These are phyloP conservation scores for Plantago rigida DNA, from an alignment of 305 asterid species.

Conservation along the genomic window DNA sequence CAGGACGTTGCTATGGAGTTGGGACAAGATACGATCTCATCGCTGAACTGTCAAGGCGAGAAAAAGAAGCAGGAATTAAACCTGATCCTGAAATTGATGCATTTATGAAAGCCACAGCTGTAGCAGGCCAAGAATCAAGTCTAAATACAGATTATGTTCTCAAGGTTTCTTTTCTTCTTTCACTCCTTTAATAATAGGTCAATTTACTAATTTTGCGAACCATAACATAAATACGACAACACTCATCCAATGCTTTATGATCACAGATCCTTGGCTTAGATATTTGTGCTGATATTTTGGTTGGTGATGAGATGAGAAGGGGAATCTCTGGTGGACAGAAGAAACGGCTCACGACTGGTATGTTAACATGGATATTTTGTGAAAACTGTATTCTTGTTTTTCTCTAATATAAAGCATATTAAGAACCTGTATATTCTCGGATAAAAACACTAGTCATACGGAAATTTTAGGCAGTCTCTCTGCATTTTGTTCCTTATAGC, in stretches of 20 bases:
- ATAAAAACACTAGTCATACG: background rate
- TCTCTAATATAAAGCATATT: no score
- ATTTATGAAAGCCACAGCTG: slow-evolving; percentile 42
- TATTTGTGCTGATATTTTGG: slow-evolving; percentile 79
- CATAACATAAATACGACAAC: background rate
- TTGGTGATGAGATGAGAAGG: slow-evolving; percentile 84
- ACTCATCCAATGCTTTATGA: background rate
- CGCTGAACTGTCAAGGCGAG: slow-evolving; percentile 36
- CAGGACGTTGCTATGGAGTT: slow-evolving; percentile 42
- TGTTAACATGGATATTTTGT: slow-evolving; percentile 8
- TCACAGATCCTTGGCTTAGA: slow-evolving; percentile 84
- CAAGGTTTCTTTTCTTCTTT: slow-evolving; percentile 27
- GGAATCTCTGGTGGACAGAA: slow-evolving; percentile 98
- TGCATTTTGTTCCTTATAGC: no score
- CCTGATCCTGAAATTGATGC: slow-evolving; percentile 43
- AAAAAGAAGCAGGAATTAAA: slow-evolving; percentile 38
- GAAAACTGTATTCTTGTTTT: no score
- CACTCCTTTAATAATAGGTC: background rate
- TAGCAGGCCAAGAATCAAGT: slow-evolving; percentile 39
- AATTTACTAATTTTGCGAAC: background rate
- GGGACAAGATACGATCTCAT: slow-evolving; percentile 40
- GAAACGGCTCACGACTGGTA: slow-evolving; percentile 91
- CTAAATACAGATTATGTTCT: slow-evolving; percentile 36
- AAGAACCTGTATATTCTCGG: background rate
- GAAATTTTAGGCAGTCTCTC: background rate